These are phyloP conservation scores for Acanthochlamys bracteata DNA, from an alignment of 106 monocot genomes.

Conservation along the genomic window DNA sequence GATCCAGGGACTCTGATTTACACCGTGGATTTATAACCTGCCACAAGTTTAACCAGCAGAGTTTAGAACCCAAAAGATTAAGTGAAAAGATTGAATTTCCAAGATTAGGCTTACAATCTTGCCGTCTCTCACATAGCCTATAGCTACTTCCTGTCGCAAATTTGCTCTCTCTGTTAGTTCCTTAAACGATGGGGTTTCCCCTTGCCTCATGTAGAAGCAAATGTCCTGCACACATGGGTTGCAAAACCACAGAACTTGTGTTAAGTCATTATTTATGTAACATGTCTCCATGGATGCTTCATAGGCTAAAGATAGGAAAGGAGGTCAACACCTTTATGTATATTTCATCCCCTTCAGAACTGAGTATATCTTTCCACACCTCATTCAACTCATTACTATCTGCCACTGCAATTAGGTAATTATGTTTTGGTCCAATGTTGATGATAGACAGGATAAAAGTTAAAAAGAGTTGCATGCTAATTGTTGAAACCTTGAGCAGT, in stretches of 20 bases:
- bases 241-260: too few relatives aligned
- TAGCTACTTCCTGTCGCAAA: conserved; percentile 83
- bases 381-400: conserved; percentile 65
- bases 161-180: conserved; percentile 85
- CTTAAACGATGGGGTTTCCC: conserved; percentile 71
- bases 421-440: not conserved
- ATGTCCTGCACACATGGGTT: conserved; percentile 69
- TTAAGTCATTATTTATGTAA: too few relatives aligned
- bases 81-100: too few relatives aligned
- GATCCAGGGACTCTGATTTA: conserved; percentile 48
- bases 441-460: not conserved
- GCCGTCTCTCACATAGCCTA: conserved; percentile 69
- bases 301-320: not conserved
- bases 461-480: not conserved
- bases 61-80: not conserved
- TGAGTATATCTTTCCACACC: conserved; percentile 91
- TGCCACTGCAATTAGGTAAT: conserved; percentile 57
- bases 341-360: conserved; percentile 90
- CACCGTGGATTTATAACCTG: conserved; percentile 81
- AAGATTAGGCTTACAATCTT: conserved; percentile 49
- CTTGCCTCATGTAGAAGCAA: conserved; percentile 70
- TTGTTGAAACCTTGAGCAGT: conserved; percentile 78
- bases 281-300: too few relatives aligned
- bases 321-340: conserved; percentile 63
- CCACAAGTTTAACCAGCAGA: conserved; percentile 1